These are phyloP conservation scores for Porphyrellus cyaneotinctus DNA, from an alignment of 768 basidiomycete genomes.

Conservation along the genomic window DNA sequence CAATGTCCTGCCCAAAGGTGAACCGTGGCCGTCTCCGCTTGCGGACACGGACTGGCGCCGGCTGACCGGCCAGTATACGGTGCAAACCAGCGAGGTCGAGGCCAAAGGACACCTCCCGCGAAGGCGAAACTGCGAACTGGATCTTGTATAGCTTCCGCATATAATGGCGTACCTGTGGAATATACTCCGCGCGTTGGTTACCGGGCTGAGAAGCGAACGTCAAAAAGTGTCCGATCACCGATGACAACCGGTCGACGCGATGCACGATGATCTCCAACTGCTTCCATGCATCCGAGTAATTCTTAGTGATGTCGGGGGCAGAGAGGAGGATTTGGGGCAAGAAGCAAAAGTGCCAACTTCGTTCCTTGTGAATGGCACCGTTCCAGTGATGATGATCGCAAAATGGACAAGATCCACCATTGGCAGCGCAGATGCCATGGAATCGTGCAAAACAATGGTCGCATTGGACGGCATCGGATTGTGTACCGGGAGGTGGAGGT, in stretches of 20 bases:
- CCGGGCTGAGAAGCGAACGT: conserved; percentile 63
- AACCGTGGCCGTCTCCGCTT: conserved; percentile 63
- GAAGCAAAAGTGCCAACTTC: conserved; percentile 81
- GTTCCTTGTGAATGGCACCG: conserved; percentile 75
- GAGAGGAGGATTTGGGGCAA: conserved; percentile 63
- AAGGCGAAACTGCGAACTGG: conserved; percentile 83
- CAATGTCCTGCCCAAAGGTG: conserved; percentile 72
- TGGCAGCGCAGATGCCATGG: conserved; percentile 79
- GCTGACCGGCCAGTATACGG: conserved; percentile 71
- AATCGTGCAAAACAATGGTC: conserved; percentile 87
- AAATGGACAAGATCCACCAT: conserved; percentile 89
- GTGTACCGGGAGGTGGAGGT: conserved; percentile 68
- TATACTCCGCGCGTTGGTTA: conserved; percentile 72
- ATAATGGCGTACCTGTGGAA: conserved; percentile 82
- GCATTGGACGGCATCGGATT: conserved; percentile 85
- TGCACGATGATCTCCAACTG: conserved; percentile 78
- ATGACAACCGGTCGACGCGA: conserved; percentile 69
- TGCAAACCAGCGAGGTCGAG: conserved; percentile 80
- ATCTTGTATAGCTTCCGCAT: conserved; percentile 90
- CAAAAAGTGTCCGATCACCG: conserved; percentile 76
- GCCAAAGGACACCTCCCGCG: conserved; percentile 76
- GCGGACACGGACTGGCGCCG: conserved; percentile 43
- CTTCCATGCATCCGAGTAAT: conserved; percentile 78
- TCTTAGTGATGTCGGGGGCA: conserved; percentile 75
- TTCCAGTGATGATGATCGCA: conserved; percentile 93